Evolutionary conservation across 2,329 filamentous ascomycete species (phyloP), one percentile per base, ranked within the genome.

Genomic region (Trichoderma sp.): DNA sequence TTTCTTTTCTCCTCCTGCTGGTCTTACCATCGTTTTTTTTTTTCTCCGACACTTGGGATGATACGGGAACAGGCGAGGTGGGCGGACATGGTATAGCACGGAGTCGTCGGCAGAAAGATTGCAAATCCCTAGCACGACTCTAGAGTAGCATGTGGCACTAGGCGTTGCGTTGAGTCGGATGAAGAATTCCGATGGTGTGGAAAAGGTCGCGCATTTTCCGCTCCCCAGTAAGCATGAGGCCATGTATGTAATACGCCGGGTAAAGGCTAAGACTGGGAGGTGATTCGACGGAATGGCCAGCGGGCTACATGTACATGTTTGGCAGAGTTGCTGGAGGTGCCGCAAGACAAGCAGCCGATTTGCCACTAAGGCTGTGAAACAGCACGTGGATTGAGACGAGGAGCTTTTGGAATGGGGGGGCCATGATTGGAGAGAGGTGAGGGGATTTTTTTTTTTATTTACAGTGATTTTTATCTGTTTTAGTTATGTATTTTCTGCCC

Each of bases 21-120:
- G 42, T 63, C 42, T 52, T 63, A 25, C 39, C 39, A 5, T 57
- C 5, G n/a, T n/a, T 39, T 8, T 48, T 5, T n/a, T 29, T 29
- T 48, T 58, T 58, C 29, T 66, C 42, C 39, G 34, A 39, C 25
- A 34, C 6, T 52, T 34, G 48, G 42, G 3, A 32, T 54, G 3
- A 32, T 54, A 9, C 34, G 50, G 50, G 35, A 32, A 42, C 29
- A 29, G 32, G 48, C 35, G 25, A 54, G 59, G 17, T 42, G 60
- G 15, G 50, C n/a, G n/a, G n/a, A 63, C 45, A 66, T 58, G 64
- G 39, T 15, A 50, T 39, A 39, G 45, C 59, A 53, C 45, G 59
- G 59, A 53, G 32, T 63, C 45, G 15, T 39, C 34, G 42, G 42
- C 42, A 63, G 42, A 63, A 37, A 8, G 17, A n/a, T 12, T 32